Evolutionary conservation across 345 rosid species (phyloP), one percentile per base, ranked within the genome.

Genomic region (Turnera subulata): DNA sequence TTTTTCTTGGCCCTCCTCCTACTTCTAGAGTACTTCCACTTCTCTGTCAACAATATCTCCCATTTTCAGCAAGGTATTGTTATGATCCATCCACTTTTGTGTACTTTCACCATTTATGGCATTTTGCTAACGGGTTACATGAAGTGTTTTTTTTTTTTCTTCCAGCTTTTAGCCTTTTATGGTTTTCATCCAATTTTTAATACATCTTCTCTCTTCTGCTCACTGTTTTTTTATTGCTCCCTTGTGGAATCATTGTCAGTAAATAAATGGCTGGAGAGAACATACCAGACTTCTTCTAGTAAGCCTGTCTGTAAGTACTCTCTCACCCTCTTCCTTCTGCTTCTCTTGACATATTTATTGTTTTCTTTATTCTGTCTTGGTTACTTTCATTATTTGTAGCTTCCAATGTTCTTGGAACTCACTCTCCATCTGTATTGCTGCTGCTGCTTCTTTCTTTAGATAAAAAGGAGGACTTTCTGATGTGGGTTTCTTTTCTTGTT

Each of bases 181-280:
- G 4, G 35, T 29, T 29, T 29, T 29, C n/a, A n/a, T n/a, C n/a
- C n/a, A n/a, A n/a, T n/a, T n/a, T n/a, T n/a, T n/a, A n/a, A n/a
- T n/a, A n/a, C n/a, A n/a, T 29, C 8, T 29, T 4, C 35, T 29
- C 5, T 53, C 19, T 37, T 43, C 18, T 15, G 46, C 24, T 55
- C 57, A n/a, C 35, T 29, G 8, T 50, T 45, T 15, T 42, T 63
- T 67, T 73, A 57, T 50, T 56, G 63, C 60, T 59, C 48, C 49
- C 45, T 50, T 57, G 55, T 72, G 73, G 75, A 70, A 71, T 74
- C 69, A 53, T 63, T 72, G 80, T 73, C 84, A 77, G 77, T 64
- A 66, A 76, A 69, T 67, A 67, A 67, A 65, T 68, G 77, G 71
- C 61, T 59, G 53, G 72, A 61, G 69, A 73, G 56, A 68, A 35